A percentile compares a stretch with the other conserved stretches of the same genome.
These are phyloP conservation scores for Nadsonia starkeyi-henricii DNA, from an alignment of 1,139 yeast species.

Conservation along the genomic window DNA sequence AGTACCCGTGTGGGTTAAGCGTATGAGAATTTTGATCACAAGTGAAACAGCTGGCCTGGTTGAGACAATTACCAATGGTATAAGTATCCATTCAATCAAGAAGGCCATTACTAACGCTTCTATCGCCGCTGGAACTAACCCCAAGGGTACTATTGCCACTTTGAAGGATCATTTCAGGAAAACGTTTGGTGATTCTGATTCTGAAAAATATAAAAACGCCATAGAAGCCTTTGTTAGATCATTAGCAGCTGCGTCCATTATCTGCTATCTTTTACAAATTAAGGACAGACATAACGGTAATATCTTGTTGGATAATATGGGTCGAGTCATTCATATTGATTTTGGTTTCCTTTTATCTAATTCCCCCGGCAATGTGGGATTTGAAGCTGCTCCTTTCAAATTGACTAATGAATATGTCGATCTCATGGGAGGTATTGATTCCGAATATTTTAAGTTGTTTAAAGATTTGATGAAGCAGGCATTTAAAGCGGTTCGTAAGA, in stretches of 20 bases:
- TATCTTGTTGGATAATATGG: slow-evolving; percentile 84
- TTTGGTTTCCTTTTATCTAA: slow-evolving; percentile 87
- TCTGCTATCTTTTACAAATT: slow-evolving; percentile 78
- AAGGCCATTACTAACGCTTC: slow-evolving; percentile 75
- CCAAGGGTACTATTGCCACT: slow-evolving; percentile 56
- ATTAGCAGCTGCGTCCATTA: slow-evolving; percentile 76
- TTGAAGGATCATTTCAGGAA: slow-evolving; percentile 63
- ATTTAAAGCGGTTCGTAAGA: slow-evolving; percentile 54
- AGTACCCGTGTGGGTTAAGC: slow-evolving; percentile 76
- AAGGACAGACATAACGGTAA: slow-evolving; percentile 96
- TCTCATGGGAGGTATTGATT: slow-evolving; percentile 62
- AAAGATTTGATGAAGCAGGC: slow-evolving; percentile 51
- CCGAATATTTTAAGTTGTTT: slow-evolving; percentile 45
- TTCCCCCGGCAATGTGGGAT: slow-evolving; percentile 92
- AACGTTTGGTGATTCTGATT: slow-evolving; percentile 49
- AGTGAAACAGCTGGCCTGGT: slow-evolving; percentile 85
- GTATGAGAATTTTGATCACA: slow-evolving; percentile 83
- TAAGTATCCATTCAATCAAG: slow-evolving; percentile 85
- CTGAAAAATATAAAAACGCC: slow-evolving; percentile 48
- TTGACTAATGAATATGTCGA: slow-evolving; percentile 80
- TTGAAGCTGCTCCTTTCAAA: slow-evolving; percentile 95
- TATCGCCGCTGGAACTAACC: slow-evolving; percentile 47
- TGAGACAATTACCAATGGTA: slow-evolving; percentile 88
- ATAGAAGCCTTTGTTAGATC: slow-evolving; percentile 75
- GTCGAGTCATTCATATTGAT: slow-evolving; percentile 90